Base-by-base conservation (phyloP, 2,329 filamentous ascomycete species). In the Aspergillus arachidicola region DNA sequence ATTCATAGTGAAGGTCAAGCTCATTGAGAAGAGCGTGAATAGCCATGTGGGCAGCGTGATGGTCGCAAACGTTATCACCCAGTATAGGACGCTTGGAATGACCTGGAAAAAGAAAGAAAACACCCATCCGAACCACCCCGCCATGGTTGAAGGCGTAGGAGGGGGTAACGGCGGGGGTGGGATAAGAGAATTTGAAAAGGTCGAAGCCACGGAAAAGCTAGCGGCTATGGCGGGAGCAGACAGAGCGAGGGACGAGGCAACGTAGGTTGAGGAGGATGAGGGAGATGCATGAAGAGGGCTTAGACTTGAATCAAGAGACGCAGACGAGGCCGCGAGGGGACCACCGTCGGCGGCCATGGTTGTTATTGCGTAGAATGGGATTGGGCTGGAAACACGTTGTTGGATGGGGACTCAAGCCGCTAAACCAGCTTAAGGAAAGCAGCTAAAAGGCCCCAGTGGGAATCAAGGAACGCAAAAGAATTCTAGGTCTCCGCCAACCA, bases 1-100 rank as follows among this genome's bases (percentile, higher is more conserved):
- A 76, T 98, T 98, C 94, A 99, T 96, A 12, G 95, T 99, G 74
- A 99, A 92, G 0, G 95, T 99, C 82, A 96, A 83, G 78, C 92
- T 97, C 67, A 93, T 94, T 6, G 93, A 97, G 74, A 97, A 92
- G 66, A 97, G 83, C 6, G 89, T 91, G 76, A 96, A 99, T 21
- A 98, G 86, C 78, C 95, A 88, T 76, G 92, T 93, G 50, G 95
- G 95, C 63, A 97, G 78, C 19, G 92, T 96, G 69, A 98, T 93
- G 30, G 94, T 96, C 21, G 89, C 86, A 73, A 97, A 91, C 65
- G 91, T 92, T 69, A 97, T 87, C 60, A 89, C 79, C 89, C 91
- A 96, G 80, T 95, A 96, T 59, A 89, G 77, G 41, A 86, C 64
- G 64, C 83, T 83, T 51, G 87, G 87, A 58, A 89, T 76, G 61